Evolutionary conservation across 1,139 yeast species (phyloP), one percentile per base, ranked within the genome.

Genomic region (Hansenula sp.): DNA sequence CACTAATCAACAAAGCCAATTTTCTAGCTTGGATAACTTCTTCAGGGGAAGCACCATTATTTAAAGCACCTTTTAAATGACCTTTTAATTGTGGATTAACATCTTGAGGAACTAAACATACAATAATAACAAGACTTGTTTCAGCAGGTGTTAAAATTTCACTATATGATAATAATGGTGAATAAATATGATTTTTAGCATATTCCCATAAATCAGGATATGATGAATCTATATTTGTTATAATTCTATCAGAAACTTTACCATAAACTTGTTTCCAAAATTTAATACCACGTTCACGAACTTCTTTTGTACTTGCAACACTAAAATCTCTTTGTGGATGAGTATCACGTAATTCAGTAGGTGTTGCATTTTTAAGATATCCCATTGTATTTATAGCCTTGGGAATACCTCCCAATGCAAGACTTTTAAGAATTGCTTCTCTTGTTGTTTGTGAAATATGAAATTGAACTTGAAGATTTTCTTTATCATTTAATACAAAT

Each of bases 51-150:
- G 86, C 86, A 0, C 96, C 96, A 31, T 81, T 76, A 55, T 88
- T 88, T 40, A 81, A 45, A 0, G 96, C 96, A 0, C 97, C 97
- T 56, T 73, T 77, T 46, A 89, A 69, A 58, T 89, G 97, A 0
- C 97, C 97, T 62, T 87, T 87, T 49, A 89, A 69, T 56, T 89
- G 96, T 0, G 96, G 96, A 51, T 85, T 87, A n/a, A 89, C 96
- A 60, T 89, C 95, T 58, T 87, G 96, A 0, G 97, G 97, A 13
- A 89, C 81, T 53, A 90, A 71, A 46, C 90, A 74, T 1, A 95
- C 83, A 25, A 89, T 77, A 6, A 89, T 79, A 35, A 88, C 82
- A 52, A 87, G 60, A 30, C 92, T 80, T 0, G 96, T 83, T 47
- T 88, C 96, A 46, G 69, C 71, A 2, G 85, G 81, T 11, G 71